Conservation (phyloP, 2,329 filamentous ascomycete genomes). For the Emericellopsis cladophorae region DNA sequence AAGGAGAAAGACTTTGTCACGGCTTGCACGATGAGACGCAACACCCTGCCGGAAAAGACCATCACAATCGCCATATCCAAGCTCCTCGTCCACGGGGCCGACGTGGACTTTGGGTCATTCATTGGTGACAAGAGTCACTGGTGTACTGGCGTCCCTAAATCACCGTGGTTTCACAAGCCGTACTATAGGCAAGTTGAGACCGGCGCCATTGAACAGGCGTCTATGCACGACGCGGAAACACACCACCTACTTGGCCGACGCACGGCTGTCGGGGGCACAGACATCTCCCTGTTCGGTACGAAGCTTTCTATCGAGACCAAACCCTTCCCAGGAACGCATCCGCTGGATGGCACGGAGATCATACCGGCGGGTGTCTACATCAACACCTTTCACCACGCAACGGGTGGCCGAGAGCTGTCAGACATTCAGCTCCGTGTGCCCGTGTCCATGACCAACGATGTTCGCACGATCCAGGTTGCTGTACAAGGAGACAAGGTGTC, state of each 20-base stretch:
- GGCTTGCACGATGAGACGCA: neutral
- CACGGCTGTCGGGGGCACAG: slow-evolving; percentile 1
- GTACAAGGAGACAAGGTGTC: neutral
- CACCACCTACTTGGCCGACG: slow-evolving; percentile 3
- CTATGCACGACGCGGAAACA: slow-evolving; percentile 2
- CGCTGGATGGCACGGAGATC: slow-evolving; percentile 4
- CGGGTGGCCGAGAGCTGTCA: slow-evolving; percentile 1
- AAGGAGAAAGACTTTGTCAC: neutral
- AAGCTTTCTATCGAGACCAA: slow-evolving; percentile 2
- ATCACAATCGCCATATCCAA: neutral
- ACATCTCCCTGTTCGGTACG: slow-evolving; percentile 2
- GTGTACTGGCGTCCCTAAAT: neutral
- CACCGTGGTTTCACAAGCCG: neutral
- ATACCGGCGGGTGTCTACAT: slow-evolving; percentile 3
- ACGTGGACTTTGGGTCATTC: neutral
- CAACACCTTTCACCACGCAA: slow-evolving; percentile 4
- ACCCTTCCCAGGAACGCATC: slow-evolving; percentile 4
- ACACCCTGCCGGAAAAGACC: neutral
- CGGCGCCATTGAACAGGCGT: neutral
- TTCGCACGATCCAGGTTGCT: slow-evolving; percentile 1
- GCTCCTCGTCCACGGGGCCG: neutral
- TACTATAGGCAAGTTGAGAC: neutral
- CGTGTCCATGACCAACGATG: slow-evolving; percentile 2
- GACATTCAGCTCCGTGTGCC: slow-evolving; percentile 2
- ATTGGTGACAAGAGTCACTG: neutral